These are phyloP conservation scores for Mycogone perniciosa DNA, from an alignment of 2,329 filamentous ascomycete species.

Conservation along the genomic window DNA sequence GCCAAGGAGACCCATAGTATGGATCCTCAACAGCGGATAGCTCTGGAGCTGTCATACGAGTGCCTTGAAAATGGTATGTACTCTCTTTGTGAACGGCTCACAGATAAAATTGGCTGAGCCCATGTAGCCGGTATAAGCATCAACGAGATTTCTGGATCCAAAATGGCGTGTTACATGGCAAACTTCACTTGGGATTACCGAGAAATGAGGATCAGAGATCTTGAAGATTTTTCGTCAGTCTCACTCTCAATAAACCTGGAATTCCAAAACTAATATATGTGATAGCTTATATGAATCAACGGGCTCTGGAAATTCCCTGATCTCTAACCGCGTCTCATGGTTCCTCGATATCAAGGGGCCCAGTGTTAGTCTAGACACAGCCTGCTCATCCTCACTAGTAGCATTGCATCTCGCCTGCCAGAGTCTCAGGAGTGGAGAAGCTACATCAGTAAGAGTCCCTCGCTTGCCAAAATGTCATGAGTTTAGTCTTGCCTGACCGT, in stretches of 20 bases:
- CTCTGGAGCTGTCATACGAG: not conserved
- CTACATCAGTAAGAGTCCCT: conserved; percentile 12
- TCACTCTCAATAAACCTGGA: not conserved
- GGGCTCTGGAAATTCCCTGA: conserved; percentile 30
- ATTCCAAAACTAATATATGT: not conserved
- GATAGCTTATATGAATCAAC: not conserved
- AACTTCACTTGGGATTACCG: not conserved
- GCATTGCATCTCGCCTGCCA: conserved; percentile 44
- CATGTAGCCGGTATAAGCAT: not conserved
- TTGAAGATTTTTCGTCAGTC: not conserved
- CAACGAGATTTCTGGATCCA: not conserved
- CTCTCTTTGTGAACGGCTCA: not conserved
- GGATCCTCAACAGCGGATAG: not conserved
- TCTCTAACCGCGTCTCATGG: conserved; percentile 46
- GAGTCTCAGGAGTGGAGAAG: conserved; percentile 39
- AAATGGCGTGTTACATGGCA: not conserved
- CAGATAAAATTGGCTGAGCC: not conserved
- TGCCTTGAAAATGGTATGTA: not conserved
- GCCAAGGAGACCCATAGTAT: not conserved
- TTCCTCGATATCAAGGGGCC: conserved; percentile 48
- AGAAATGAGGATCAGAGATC: not conserved
- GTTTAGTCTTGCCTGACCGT: too few relatives aligned
- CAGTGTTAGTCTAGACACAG: conserved; percentile 44
- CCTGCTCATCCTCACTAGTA: conserved; percentile 42
- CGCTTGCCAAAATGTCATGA: not conserved